Evolutionary conservation across 345 rosid species (phyloP).

Genomic region (Salix viminalis): DNA sequence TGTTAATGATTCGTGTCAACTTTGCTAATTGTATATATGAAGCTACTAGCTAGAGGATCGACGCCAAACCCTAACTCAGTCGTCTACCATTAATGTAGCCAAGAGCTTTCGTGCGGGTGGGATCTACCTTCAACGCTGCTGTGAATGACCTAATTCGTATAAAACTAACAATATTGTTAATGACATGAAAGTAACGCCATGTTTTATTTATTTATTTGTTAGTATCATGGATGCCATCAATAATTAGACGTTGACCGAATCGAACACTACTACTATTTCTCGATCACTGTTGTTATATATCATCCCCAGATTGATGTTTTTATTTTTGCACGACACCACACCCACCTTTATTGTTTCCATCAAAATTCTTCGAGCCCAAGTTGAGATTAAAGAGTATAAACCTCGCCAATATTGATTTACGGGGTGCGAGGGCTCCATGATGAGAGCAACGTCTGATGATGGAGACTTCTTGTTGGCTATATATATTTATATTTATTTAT

Average conservation of each 20-base stretch:
- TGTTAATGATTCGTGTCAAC: not conserved
- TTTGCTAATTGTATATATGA: too few species aligned
- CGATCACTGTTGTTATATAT: too few species aligned
- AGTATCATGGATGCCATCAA: too few species aligned
- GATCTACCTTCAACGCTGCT: not conserved
- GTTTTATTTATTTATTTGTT: not conserved
- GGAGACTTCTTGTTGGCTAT: constrained; percentile 2
- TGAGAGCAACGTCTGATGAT: constrained; percentile 24
- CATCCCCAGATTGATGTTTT: not conserved
- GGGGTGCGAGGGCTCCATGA: not conserved
- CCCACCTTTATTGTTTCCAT: not conserved
- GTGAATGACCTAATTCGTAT: not conserved
- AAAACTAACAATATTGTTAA: not conserved
- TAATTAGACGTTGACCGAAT: too few species aligned
- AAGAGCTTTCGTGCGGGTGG: not conserved
- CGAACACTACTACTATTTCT: too few species aligned
- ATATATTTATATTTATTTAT: not conserved
- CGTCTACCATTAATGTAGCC: too few species aligned
- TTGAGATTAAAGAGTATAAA: not conserved
- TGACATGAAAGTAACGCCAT: not conserved
- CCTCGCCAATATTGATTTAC: not conserved
- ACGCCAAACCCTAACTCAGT: too few species aligned
- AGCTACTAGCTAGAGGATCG: not conserved
- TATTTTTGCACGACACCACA: not conserved
- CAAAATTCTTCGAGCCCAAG: constrained; percentile 1